Base-by-base conservation (phyloP, 441 rosid genomes). In the Sinapis alba region DNA sequence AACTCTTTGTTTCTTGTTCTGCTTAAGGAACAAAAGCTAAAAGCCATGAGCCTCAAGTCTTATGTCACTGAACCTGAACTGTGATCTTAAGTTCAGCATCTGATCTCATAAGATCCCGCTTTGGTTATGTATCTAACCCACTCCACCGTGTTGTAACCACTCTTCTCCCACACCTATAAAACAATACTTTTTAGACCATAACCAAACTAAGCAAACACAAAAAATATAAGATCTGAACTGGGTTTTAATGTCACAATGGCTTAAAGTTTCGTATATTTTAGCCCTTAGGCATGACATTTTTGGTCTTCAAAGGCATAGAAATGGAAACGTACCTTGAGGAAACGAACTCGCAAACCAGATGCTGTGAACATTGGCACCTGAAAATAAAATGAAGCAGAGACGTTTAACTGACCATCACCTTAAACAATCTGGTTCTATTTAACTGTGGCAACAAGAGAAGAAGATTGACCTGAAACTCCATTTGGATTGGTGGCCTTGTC, bases 321-420 rank as follows among this genome's bases (percentile, higher is more conserved):
- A 41, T 58, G 2, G 50, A 18, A 41, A 16, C 1, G 7, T 73
- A 96, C 99, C 98, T 96, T 96, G 36, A 93, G 97, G 74, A 96
- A 96, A 47, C 99, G 94, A 69, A 96, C 99, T 2, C 99, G 96
- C 84, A 96, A 77, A 72, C 99, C 97, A 47, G 98, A 96, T 74
- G 99, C 98, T 28, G 99, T 96, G 61, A 96, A 96, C 99, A 96
- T 96, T 38, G 99, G 99, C 73, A 96, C 98, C 99, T 95, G 88
- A 36, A 67, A 19, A 15, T 10, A 72, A 26, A 62, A 51, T 1
- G 8, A 65, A 3, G 66, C 53, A 18, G 15, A 41, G 64, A 76
- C 8, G 2, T 16, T 66, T 50, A 74, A n/a, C 10, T 24, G 28
- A 51, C 36, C 23, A 47, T 1, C 3, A 2, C 7, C 16, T n/a